Conservation (phyloP, 2,329 filamentous ascomycete species). For the Hypoxylon sp. region DNA sequence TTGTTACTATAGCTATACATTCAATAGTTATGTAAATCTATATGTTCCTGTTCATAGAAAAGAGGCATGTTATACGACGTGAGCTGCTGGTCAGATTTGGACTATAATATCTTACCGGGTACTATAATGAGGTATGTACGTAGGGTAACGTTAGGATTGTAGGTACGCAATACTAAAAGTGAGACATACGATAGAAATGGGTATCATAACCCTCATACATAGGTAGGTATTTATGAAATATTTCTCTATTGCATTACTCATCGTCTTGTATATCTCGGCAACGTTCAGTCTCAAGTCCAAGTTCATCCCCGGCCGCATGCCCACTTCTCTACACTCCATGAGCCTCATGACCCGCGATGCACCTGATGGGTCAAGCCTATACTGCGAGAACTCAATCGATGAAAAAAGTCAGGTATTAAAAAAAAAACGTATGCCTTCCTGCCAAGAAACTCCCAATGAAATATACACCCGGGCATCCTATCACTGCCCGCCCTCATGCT, state of each 20-base stretch:
- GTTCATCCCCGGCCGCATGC: conserved; percentile 38
- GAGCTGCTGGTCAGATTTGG: not conserved
- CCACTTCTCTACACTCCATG: conserved; percentile 32
- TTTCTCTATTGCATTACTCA: conserved; percentile 52
- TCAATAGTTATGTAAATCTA: too few relatives aligned
- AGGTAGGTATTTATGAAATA: conserved; percentile 32
- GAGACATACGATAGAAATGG: conserved; percentile 3
- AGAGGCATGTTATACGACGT: not conserved
- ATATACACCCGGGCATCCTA: conserved; percentile 49
- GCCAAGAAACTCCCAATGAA: conserved; percentile 50
- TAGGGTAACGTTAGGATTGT: too few relatives aligned
- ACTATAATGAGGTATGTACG: not conserved
- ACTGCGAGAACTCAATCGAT: conserved; percentile 43
- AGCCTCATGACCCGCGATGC: conserved; percentile 35
- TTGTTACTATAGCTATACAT: too few relatives aligned
- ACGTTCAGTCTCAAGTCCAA: conserved; percentile 45
- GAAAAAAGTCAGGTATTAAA: conserved; percentile 54
- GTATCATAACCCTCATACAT: not conserved
- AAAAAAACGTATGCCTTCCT: conserved; percentile 54
- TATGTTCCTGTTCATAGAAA: not conserved
- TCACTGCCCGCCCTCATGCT: conserved; percentile 33
- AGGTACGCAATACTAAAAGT: not conserved
- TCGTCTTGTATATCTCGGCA: conserved; percentile 46
- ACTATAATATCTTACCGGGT: not conserved
- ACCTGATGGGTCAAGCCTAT: conserved; percentile 46